A percentile compares a stretch with the other conserved stretches of the same genome.
These are phyloP conservation scores for Hibiscus trionum DNA, from an alignment of 345 rosid genomes.

Conservation along the genomic window DNA sequence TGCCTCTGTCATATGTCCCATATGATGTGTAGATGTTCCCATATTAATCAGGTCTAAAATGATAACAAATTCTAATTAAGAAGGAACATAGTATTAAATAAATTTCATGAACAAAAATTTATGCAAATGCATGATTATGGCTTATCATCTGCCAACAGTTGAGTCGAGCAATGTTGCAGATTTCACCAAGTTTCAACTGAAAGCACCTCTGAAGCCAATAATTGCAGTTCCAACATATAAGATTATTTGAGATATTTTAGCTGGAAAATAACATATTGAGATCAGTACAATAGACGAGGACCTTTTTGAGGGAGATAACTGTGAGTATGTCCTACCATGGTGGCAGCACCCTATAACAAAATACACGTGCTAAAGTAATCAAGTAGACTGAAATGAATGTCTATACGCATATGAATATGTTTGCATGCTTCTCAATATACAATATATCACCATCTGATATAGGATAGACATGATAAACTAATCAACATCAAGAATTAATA, in stretches of 20 bases:
- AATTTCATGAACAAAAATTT: background rate
- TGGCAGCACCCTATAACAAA: conserved; percentile 5
- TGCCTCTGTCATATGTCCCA: no score
- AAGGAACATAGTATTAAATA: background rate
- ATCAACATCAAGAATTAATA: background rate
- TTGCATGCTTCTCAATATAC: background rate
- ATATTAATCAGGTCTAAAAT: background rate
- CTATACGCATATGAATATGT: background rate
- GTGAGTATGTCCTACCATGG: conserved; percentile 13
- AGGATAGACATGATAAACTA: background rate
- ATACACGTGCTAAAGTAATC: conserved; percentile 11
- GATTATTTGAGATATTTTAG: background rate
- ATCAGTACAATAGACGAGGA: background rate
- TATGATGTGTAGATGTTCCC: background rate
- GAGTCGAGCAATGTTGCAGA: background rate
- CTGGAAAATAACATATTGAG: background rate
- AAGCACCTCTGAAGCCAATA: background rate
- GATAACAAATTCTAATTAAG: background rate
- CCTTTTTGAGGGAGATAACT: conserved; percentile 8
- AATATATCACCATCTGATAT: background rate
- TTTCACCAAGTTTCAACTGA: conserved; percentile 6
- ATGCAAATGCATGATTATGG: background rate
- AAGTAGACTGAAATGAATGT: background rate
- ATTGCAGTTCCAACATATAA: background rate
- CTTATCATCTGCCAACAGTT: background rate